Percentiles rank a stretch among this genome's conserved stretches.
Conservation (phyloP, 768 basidiomycete species). For the Mycena metata region DNA sequence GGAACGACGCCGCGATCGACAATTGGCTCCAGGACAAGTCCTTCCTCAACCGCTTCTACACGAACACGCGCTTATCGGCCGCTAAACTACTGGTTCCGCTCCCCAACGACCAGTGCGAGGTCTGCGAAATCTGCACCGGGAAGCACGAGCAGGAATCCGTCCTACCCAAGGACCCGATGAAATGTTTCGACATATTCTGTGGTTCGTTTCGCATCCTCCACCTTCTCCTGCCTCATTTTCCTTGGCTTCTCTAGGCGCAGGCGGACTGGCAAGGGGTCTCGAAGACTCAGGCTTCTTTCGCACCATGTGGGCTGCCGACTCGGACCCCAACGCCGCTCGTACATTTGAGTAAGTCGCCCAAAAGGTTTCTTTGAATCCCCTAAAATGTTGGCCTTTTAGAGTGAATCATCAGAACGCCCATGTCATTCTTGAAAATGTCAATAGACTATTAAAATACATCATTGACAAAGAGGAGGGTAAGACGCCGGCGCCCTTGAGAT, state of each 20-base stretch:
- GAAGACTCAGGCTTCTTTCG: conserved; percentile 56
- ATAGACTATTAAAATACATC: conserved; percentile 8
- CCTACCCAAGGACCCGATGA: not conserved
- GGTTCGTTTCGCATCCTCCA: not conserved
- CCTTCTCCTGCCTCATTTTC: not conserved
- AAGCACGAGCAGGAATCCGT: not conserved
- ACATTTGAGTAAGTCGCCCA: conserved; percentile 55
- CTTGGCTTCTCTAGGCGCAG: conserved; percentile 49
- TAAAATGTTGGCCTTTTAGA: not conserved
- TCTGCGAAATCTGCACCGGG: conserved; percentile 6
- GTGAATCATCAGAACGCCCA: conserved; percentile 20
- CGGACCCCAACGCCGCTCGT: conserved; percentile 56
- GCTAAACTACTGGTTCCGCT: not conserved
- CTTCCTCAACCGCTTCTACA: conserved; percentile 18
- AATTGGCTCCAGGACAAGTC: conserved; percentile 15
- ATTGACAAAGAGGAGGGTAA: conserved; percentile 13
- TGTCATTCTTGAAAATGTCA: conserved; percentile 17
- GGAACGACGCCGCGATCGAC: conserved; percentile 6
- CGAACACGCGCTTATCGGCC: not conserved
- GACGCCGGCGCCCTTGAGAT: not conserved
- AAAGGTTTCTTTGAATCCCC: not conserved
- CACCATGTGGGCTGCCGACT: conserved; percentile 65
- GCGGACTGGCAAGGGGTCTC: conserved; percentile 63
- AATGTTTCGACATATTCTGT: conserved; percentile 14
- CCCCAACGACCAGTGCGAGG: not conserved